Evolutionary conservation across 768 basidiomycete species (phyloP), one percentile per base, ranked within the genome.

Genomic region (Boletus sensibilis): DNA sequence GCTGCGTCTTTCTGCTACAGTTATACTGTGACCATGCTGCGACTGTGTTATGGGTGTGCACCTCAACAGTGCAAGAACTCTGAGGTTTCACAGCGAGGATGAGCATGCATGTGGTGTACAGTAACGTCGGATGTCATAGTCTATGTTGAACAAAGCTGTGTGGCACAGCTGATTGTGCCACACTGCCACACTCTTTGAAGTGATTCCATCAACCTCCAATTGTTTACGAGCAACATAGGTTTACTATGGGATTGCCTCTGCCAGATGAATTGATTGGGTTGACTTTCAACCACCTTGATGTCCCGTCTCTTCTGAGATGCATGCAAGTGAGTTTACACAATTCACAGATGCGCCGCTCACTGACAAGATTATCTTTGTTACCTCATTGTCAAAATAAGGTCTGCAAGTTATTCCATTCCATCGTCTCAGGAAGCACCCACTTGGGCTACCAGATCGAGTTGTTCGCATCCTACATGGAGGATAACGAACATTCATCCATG

Each of bases 371-470:
- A 25, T 18, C 45, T 9, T 20, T 37, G 12, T 33, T 25, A 12
- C 11, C 47, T 27, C 38, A 25, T 10, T 41, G 13, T 42, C 14
- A 14, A 41, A 34, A 38, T 47, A 65, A 66, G 70, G 72, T 71
- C 53, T 75, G 71, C 61, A 65, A 59, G 45, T 50, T 62, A n/a
- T 72, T 74, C 35, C 52, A 58, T 43, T 60, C 60, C 27, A 63
- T 73, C 39, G 47, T 75, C 33, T 55, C 60, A n/a, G 57, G 48
- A 12, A 71, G 59, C 43, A 60, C 61, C 33, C 58, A 62, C 1
- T 53, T 75, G 21, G 38, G 55, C 37, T 76, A 76, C 63, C 68
- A 65, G 45, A 64, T 67, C 27, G 64, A 72, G 41, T 41, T 75
- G 5, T 72, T 69, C 12, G 56, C 64, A 10, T 67, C 68, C 11